Evolutionary conservation across 306 rosid species (phyloP).

Genomic region (Inga oerstediana): DNA sequence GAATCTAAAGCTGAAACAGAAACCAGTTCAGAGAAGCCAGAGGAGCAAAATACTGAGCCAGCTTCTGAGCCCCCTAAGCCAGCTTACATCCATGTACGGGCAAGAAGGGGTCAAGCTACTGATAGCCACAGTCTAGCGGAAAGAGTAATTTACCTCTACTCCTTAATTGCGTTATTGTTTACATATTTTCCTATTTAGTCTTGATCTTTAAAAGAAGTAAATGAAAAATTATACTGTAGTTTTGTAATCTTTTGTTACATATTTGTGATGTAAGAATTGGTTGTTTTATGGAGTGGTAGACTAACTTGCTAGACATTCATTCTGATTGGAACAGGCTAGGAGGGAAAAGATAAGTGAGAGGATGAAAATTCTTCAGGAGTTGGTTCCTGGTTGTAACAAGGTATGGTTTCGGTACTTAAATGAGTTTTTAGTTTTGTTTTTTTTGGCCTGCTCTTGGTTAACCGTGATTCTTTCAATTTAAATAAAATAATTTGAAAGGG

Average conservation of each 20-base stretch:
- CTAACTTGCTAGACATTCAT: no score
- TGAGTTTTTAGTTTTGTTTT: background rate
- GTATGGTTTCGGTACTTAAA: constrained; percentile 43
- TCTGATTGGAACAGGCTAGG: constrained; percentile 70
- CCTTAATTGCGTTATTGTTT: background rate
- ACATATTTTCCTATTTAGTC: background rate
- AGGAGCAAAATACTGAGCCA: constrained; percentile 51
- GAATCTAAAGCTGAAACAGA: constrained; percentile 53
- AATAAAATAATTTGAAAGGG: background rate
- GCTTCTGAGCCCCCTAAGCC: constrained; percentile 74
- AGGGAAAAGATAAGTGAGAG: constrained; percentile 95
- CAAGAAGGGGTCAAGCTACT: constrained; percentile 96
- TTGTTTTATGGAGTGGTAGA: constrained; percentile 8
- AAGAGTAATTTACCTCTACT: constrained; percentile 57
- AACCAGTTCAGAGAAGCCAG: constrained; percentile 74
- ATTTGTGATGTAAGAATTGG: no score
- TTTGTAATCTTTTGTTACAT: no score
- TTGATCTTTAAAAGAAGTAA: no score
- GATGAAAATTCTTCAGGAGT: constrained; percentile 91
- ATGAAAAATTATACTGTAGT: background rate
- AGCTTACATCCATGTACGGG: constrained; percentile 90
- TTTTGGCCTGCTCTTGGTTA: background rate
- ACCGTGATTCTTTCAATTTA: background rate
- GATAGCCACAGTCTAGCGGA: constrained; percentile 96
- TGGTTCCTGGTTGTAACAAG: constrained; percentile 97